Percentiles rank a stretch among this genome's conserved stretches.
Evolutionary conservation across 306 rosid genomes (phyloP).

Genomic region (Dalbergia oliveri): DNA sequence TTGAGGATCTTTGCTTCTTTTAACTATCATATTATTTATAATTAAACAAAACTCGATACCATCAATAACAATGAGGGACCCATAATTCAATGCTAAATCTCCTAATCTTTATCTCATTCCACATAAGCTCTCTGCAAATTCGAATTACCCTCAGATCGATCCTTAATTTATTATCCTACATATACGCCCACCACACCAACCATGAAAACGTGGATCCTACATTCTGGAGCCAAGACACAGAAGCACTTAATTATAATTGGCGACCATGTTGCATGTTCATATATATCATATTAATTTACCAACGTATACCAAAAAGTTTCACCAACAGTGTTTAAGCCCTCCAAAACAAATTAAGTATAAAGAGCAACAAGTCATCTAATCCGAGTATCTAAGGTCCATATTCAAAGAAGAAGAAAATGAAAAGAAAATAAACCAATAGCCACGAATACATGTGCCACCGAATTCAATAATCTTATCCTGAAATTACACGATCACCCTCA

Average conservation of each 20-base stretch:
- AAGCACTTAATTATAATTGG: neutral
- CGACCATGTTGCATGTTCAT: neutral
- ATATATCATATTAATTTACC: neutral
- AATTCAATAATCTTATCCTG: slow-evolving; percentile 29
- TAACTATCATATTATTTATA: neutral
- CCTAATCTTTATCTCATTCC: neutral
- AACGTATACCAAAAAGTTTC: neutral
- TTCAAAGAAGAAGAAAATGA: neutral
- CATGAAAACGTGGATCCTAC: neutral
- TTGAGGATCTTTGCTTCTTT: no score
- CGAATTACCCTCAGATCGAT: no score
- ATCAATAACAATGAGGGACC: neutral
- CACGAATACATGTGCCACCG: slow-evolving; percentile 42
- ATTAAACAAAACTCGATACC: no score
- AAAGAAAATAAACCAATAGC: neutral
- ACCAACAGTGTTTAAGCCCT: neutral
- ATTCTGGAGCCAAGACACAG: neutral
- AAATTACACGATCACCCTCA: slow-evolving; percentile 48
- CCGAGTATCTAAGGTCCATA: neutral
- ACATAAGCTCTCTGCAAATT: no score
- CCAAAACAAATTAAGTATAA: neutral
- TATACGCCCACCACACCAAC: neutral
- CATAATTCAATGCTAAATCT: neutral
- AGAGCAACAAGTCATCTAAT: neutral
- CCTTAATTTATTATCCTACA: no score